Percentiles rank a stretch among this genome's conserved stretches.
Conservation (phyloP, 306 rosid genomes). For the Rosa multiflora region DNA sequence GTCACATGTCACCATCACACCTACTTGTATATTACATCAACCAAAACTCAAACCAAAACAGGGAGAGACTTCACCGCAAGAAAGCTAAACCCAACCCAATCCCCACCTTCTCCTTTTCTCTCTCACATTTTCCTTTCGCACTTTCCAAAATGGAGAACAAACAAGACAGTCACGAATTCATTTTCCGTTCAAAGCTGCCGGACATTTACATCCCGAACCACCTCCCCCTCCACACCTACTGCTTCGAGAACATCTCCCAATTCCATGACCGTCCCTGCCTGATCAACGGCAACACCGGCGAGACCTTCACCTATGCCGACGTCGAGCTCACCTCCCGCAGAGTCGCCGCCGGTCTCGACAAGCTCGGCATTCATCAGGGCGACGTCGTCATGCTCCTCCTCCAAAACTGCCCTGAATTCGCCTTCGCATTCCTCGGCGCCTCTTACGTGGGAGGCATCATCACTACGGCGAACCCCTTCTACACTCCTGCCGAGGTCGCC, state of each 20-base stretch:
- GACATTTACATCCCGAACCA: conserved; percentile 72
- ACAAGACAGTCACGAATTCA: conserved; percentile 33
- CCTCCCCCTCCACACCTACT: conserved; percentile 72
- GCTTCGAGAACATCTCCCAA: conserved; percentile 59
- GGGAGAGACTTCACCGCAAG: conserved; percentile 21
- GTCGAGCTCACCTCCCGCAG: conserved; percentile 48
- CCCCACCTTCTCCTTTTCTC: conserved; percentile 15
- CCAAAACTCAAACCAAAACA: conserved; percentile 38
- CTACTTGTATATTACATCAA: conserved; percentile 30
- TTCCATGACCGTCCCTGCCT: conserved; percentile 62
- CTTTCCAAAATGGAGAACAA: conserved; percentile 25
- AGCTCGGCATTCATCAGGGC: conserved; percentile 47
- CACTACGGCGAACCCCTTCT: conserved; percentile 68
- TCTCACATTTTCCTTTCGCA: background rate
- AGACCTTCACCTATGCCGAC: conserved; percentile 40
- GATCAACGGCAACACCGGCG: conserved; percentile 59
- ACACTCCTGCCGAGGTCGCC: conserved; percentile 54
- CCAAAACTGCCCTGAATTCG: conserved; percentile 67
- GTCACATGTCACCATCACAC: conserved; percentile 11
- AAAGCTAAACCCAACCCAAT: conserved; percentile 18
- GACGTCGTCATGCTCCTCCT: conserved; percentile 78
- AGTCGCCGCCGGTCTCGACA: conserved; percentile 61
- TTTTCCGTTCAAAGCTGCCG: conserved; percentile 77
- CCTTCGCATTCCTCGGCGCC: conserved; percentile 63
- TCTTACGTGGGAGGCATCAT: conserved; percentile 54